phyloP scores from a whole-genome alignment of 306 rosid genomes.

The Quercus variabilis region DNA sequence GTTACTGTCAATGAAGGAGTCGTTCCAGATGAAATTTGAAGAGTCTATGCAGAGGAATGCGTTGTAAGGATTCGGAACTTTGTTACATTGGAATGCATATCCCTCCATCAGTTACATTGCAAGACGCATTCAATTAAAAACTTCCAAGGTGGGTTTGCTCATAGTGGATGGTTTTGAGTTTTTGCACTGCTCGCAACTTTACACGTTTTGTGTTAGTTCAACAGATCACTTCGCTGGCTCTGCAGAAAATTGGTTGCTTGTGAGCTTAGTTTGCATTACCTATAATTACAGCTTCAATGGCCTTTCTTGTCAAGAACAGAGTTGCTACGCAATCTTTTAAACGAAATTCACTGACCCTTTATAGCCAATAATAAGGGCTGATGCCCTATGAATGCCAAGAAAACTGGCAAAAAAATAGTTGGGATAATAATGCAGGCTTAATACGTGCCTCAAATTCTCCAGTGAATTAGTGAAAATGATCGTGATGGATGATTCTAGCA shows the following conservation, averaged over 20 bases:
- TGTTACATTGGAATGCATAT: not conserved
- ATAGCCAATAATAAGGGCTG: no score
- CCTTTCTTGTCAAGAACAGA: not conserved
- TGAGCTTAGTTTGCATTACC: not conserved
- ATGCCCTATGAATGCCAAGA: no score
- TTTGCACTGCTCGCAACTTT: no score
- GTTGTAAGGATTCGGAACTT: not conserved
- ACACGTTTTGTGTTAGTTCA: no score
- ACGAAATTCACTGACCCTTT: no score
- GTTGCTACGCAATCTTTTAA: not conserved
- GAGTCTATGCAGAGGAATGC: not conserved
- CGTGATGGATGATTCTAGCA: not conserved
- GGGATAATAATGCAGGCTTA: no score
- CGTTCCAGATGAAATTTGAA: not conserved
- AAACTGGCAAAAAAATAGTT: no score
- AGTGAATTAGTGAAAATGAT: no score
- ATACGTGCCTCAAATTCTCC: no score
- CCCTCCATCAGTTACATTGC: not conserved
- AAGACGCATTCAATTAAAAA: not conserved
- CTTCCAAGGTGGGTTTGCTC: no score
- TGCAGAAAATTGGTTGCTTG: not conserved
- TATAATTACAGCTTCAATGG: not conserved
- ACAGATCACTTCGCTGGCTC: not conserved
- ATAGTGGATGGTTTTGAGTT: no score
- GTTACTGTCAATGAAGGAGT: not conserved